Evolutionary conservation across 495 filamentous ascomycete species (phyloP).

Genomic region (Penicillium canescens): DNA sequence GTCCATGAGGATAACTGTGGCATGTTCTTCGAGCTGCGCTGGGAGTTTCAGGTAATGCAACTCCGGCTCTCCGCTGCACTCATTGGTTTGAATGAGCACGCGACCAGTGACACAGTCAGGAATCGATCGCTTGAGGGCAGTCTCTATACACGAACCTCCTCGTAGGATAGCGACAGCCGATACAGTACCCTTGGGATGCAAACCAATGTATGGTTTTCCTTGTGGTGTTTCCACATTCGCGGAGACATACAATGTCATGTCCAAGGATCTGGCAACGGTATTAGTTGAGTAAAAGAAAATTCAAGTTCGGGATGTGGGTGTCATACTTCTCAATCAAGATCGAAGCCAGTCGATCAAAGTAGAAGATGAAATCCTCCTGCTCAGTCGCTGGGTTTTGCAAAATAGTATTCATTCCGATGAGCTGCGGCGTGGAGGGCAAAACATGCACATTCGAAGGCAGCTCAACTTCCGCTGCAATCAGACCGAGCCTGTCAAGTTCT

Average conservation of each 20-base stretch:
- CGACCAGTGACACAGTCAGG: conserved; percentile 90
- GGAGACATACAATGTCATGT: conserved; percentile 65
- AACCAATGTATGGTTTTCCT: conserved; percentile 64
- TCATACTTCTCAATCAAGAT: conserved; percentile 80
- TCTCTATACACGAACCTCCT: conserved; percentile 84
- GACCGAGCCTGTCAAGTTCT: conserved; percentile 70
- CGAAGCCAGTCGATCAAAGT: conserved; percentile 83
- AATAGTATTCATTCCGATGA: conserved; percentile 86
- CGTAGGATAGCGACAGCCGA: conserved; percentile 87
- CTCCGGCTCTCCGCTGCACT: conserved; percentile 83
- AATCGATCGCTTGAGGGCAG: conserved; percentile 82
- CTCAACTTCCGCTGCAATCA: conserved; percentile 65
- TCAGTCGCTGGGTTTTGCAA: conserved; percentile 77
- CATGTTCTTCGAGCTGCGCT: conserved; percentile 64
- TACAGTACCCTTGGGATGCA: conserved; percentile 65
- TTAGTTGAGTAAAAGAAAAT: conserved; percentile 5
- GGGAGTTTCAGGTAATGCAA: conserved; percentile 84
- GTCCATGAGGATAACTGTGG: conserved; percentile 82
- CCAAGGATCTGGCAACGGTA: conserved; percentile 58
- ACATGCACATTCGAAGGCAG: conserved; percentile 71
- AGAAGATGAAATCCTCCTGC: conserved; percentile 93
- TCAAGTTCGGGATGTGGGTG: neutral
- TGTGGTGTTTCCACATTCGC: conserved; percentile 67
- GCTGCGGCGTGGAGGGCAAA: conserved; percentile 72
- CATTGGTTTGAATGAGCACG: conserved; percentile 85